Percentiles rank a stretch among this genome's conserved stretches.
These are phyloP conservation scores for Nannochloris sp. DNA, from an alignment of 139 green algal genomes.

Conservation along the genomic window DNA sequence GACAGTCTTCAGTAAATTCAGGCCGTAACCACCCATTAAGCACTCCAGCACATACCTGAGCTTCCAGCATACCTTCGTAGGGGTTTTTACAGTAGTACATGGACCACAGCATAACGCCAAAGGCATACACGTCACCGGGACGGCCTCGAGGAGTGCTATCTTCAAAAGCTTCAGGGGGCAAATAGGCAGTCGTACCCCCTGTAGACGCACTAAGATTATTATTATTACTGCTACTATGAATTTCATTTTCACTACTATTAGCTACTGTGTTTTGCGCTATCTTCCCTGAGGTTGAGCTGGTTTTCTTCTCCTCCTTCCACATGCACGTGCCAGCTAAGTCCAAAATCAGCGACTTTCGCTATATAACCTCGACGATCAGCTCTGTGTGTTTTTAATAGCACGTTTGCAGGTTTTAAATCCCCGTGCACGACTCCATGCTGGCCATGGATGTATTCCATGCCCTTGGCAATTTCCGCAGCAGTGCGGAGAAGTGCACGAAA, in stretches of 20 bases:
- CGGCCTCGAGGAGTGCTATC: not conserved
- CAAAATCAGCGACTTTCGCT: slow-evolving; percentile 49
- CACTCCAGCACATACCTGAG: slow-evolving; percentile 12
- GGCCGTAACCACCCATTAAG: slow-evolving; percentile 3
- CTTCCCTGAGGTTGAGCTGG: too few species aligned
- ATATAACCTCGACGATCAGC: slow-evolving; percentile 40
- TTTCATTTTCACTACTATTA: not conserved
- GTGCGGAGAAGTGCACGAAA: slow-evolving; percentile 37
- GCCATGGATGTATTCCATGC: slow-evolving; percentile 47
- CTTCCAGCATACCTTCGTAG: not conserved
- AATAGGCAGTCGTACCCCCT: slow-evolving; percentile 41
- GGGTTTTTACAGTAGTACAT: slow-evolving; percentile 26
- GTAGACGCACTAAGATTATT: slow-evolving; percentile 17
- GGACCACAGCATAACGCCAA: slow-evolving; percentile 35
- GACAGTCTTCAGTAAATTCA: not conserved
- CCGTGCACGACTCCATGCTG: not conserved
- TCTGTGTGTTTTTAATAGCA: slow-evolving; percentile 49
- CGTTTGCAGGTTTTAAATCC: slow-evolving; percentile 55
- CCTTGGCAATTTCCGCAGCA: slow-evolving; percentile 39
- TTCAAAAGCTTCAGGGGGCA: slow-evolving; percentile 36
- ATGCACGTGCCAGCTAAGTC: slow-evolving; percentile 17
- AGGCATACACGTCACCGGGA: slow-evolving; percentile 32
- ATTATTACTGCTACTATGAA: not conserved
- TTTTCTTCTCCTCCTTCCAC: not conserved
- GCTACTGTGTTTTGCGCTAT: too few species aligned